Base-by-base conservation (phyloP, 352 stramenopile species). In the Phytophthora sojae region DNA sequence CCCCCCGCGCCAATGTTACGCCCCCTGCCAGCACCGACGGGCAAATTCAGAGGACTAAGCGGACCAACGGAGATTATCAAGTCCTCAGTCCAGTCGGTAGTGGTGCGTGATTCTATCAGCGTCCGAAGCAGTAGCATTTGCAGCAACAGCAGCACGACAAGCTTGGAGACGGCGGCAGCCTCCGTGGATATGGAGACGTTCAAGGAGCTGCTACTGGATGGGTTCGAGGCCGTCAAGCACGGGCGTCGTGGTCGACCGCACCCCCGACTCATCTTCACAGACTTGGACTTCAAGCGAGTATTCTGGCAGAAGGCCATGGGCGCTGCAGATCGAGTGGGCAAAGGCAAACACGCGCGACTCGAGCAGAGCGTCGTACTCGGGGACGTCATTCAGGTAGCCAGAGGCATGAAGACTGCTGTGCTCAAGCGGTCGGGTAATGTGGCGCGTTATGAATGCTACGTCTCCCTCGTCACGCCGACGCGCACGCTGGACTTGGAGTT, bases 381-480 rank as follows among this genome's bases (percentile, higher is more conserved):
- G 2, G 86, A 92, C 37, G 85, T 94, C 15, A 68, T 93, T 45
- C 83, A 93, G 52, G 83, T 93, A 47, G 71, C 90, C n/a, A 80
- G 86, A 37, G 83, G 86, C 26, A 92, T 93, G 82, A 93, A 94
- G 57, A 94, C 86, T 7, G 75, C 87, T 12, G 86, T 94, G 57
- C 83, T 94, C 67, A 92, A 93, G 68, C 81, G 86, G 19, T 90
- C 84, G 23, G 86, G 86, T 2, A 81, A 92, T 57, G 75, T 91
- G 57, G 56, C 75, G 50, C 87, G 81, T 39, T 91, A 89, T 57
- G 83, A 92, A 61, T 85, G 80, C n/a, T 94, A 92, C 74, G 57
- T 94, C 11, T 93, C 86, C 57, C 82, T 94, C 7, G 76, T 93
- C 11, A 84, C 81, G 0, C 80, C 91, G 61, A 87, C 87, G 47